A percentile compares a stretch with the other conserved stretches of the same genome.
Evolutionary conservation across 768 basidiomycete genomes (phyloP).

Genomic region (Leccinum aurantiacum): DNA sequence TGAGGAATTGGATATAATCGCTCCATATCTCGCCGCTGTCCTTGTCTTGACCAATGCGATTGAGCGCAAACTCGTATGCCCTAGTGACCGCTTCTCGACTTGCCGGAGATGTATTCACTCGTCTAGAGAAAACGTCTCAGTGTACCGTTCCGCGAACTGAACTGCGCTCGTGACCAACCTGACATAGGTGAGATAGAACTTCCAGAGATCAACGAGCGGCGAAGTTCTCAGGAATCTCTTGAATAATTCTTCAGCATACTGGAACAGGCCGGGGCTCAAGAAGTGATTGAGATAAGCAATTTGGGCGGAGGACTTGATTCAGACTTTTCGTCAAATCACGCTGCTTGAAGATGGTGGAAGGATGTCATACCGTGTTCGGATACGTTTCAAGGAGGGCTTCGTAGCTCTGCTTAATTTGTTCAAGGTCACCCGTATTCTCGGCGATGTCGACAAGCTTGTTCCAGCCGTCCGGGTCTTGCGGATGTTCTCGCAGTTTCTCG

Average conservation of each 20-base stretch:
- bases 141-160: conserved; percentile 6
- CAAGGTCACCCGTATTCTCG: conserved; percentile 73
- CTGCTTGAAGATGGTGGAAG: conserved; percentile 24
- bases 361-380: conserved; percentile 83
- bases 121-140: conserved; percentile 41
- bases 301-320: conserved; percentile 71
- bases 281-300: conserved; percentile 83
- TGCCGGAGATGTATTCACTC: conserved; percentile 62
- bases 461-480: conserved; percentile 78
- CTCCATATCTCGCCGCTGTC: conserved; percentile 91
- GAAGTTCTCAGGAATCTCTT: conserved; percentile 82
- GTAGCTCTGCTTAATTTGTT: conserved; percentile 78
- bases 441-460: conserved; percentile 75
- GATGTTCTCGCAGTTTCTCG: conserved; percentile 61
- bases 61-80: conserved; percentile 92
- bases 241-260: conserved; percentile 85
- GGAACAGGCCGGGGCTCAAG: conserved; percentile 62
- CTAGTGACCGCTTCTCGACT: conserved; percentile 79
- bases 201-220: conserved; percentile 88
- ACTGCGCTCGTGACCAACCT: conserved; percentile 51
- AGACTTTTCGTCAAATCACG: conserved; percentile 23
- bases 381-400: conserved; percentile 80
- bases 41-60: conserved; percentile 87
- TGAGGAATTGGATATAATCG: conserved; percentile 91
- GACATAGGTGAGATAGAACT: conserved; percentile 91